Percentiles rank a stretch among this genome's conserved stretches.
Evolutionary conservation across 495 filamentous ascomycete genomes (phyloP).

Genomic region (Neurospora africana): DNA sequence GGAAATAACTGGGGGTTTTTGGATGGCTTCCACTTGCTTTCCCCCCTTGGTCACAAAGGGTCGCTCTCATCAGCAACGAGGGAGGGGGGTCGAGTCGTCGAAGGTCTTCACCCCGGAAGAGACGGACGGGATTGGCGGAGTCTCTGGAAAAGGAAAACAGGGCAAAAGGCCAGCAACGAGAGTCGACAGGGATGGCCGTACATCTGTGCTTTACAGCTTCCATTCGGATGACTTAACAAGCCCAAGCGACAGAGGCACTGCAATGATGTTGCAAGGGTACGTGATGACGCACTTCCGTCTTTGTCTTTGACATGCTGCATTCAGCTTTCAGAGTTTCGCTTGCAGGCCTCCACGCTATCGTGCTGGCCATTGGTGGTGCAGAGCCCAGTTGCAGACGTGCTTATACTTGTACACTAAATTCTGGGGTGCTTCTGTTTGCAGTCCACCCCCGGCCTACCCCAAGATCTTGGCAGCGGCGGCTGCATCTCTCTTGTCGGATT

Average conservation of each 20-base stretch:
- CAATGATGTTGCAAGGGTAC: background rate
- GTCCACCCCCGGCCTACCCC: background rate
- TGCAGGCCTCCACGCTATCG: background rate
- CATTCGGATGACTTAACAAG: background rate
- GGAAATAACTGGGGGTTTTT: background rate
- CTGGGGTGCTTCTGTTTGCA: background rate
- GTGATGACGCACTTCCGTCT: background rate
- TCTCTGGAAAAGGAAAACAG: background rate
- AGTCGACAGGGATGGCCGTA: background rate
- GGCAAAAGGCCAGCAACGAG: background rate
- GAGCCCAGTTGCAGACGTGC: background rate
- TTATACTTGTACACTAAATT: too few relatives aligned
- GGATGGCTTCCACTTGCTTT: background rate
- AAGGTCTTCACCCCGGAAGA: background rate
- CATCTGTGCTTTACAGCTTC: background rate
- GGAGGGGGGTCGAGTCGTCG: background rate
- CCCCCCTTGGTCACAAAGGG: background rate
- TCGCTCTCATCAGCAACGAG: background rate
- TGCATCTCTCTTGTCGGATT: background rate
- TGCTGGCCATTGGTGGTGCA: background rate
- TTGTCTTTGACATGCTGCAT: background rate
- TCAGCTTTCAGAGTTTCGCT: background rate
- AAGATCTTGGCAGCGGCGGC: background rate
- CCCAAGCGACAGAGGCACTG: background rate
- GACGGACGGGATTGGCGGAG: background rate